Evolutionary conservation across 768 basidiomycete genomes (phyloP).

Genomic region (Neoboletus magnificus): DNA sequence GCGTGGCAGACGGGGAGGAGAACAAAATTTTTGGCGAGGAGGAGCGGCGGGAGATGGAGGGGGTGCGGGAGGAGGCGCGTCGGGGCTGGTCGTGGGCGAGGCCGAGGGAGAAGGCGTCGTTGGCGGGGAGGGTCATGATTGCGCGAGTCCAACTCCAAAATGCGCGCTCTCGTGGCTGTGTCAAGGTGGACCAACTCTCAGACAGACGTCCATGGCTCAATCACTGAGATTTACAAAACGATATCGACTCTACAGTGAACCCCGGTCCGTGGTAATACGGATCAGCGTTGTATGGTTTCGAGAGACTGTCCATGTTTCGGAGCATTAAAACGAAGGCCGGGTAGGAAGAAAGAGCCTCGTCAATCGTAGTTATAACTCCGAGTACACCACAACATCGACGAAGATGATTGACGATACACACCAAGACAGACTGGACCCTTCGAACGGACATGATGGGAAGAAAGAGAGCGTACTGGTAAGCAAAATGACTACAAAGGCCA

Average conservation of each 20-base stretch:
- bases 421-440: neutral
- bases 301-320: slow-evolving; percentile 62
- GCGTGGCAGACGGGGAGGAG: slow-evolving; percentile 30
- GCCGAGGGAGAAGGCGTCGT: slow-evolving; percentile 36
- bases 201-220: neutral
- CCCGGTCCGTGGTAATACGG: slow-evolving; percentile 14
- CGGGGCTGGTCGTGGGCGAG: slow-evolving; percentile 35
- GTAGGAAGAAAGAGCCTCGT: slow-evolving; percentile 54
- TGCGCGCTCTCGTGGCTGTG: slow-evolving; percentile 16
- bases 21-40: slow-evolving; percentile 49
- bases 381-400: slow-evolving; percentile 17
- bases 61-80: slow-evolving; percentile 25
- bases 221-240: neutral
- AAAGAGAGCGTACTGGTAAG: no score
- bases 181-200: neutral
- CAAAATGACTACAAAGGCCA: no score
- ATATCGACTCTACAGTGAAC: slow-evolving; percentile 36
- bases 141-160: neutral
- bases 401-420: neutral
- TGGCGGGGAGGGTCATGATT: slow-evolving; percentile 33
- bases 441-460: no score
- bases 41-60: slow-evolving; percentile 38
- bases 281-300: slow-evolving; percentile 58
- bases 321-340: slow-evolving; percentile 80
- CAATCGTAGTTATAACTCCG: slow-evolving; percentile 88